Percentiles rank a stretch among this genome's conserved stretches.
Evolutionary conservation across 2,329 filamentous ascomycete species (phyloP).

Genomic region (Colletotrichum sansevieriae): DNA sequence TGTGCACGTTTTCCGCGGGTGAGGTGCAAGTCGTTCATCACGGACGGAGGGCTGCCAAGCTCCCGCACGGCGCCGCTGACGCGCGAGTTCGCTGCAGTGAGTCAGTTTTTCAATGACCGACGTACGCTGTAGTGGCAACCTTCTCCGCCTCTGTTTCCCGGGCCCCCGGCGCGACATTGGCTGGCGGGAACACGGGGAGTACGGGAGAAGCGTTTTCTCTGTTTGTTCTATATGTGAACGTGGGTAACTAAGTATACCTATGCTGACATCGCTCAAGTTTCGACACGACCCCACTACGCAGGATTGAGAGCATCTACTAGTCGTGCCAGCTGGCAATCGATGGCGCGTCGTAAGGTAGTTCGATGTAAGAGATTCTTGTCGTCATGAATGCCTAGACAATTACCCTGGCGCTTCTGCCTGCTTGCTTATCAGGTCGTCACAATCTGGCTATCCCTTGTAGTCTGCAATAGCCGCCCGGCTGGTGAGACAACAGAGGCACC

Average conservation of each 20-base stretch:
- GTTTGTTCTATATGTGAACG: slow-evolving; percentile 12
- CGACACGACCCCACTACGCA: slow-evolving; percentile 15
- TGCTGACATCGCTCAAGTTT: slow-evolving; percentile 27
- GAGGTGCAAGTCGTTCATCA: neutral
- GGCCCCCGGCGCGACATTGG: slow-evolving; percentile 26
- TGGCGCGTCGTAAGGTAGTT: neutral
- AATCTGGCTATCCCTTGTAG: too few relatives aligned
- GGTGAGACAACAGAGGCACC: too few relatives aligned
- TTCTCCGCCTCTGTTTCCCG: slow-evolving; percentile 31
- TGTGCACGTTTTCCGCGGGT: too few relatives aligned
- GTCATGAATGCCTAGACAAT: too few relatives aligned
- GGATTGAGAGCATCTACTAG: neutral
- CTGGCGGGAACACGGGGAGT: neutral
- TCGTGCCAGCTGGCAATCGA: slow-evolving; percentile 32
- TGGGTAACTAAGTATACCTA: slow-evolving; percentile 23
- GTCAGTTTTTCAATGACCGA: slow-evolving; percentile 33
- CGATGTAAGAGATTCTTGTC: too few relatives aligned
- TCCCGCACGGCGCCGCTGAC: slow-evolving; percentile 27
- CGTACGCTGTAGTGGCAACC: slow-evolving; percentile 23
- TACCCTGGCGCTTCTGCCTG: neutral
- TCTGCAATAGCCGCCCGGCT: too few relatives aligned
- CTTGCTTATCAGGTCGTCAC: neutral
- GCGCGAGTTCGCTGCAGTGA: slow-evolving; percentile 30
- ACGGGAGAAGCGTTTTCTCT: neutral
- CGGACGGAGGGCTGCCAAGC: neutral